Conservation (phyloP, 1,284 basidiomycete species). For the Apiotrichum gracile region DNA sequence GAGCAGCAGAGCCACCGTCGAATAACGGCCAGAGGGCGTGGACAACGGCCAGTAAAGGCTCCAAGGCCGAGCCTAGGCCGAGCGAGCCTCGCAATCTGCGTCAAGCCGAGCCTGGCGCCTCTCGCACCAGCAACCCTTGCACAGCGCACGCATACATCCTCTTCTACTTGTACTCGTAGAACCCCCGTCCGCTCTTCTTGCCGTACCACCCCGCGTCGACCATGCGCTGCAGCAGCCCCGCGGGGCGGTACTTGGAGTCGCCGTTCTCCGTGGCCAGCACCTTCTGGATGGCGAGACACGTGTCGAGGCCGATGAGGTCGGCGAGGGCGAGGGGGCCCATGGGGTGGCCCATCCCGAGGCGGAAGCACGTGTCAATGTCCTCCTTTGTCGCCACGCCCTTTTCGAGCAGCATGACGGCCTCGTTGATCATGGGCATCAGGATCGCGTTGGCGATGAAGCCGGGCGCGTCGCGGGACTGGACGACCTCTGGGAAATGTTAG, state of each 20-base stretch:
- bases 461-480: constrained; percentile 79
- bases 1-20: too few relatives aligned
- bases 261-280: constrained; percentile 81
- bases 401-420: constrained; percentile 89
- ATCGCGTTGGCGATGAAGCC: constrained; percentile 56
- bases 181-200: constrained; percentile 66
- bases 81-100: too few relatives aligned
- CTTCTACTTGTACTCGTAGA: constrained; percentile 59
- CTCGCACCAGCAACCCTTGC: too few relatives aligned
- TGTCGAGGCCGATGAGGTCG: constrained; percentile 87
- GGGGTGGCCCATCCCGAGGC: constrained; percentile 90
- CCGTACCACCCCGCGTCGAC: constrained; percentile 94
- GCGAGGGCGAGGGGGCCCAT: constrained; percentile 87
- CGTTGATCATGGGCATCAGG: constrained; percentile 50
- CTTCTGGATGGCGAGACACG: constrained; percentile 82
- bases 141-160: too few relatives aligned
- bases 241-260: constrained; percentile 96
- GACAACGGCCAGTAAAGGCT: too few relatives aligned
- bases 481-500: constrained; percentile 59
- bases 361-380: constrained; percentile 91
- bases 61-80: too few relatives aligned
- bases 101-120: too few relatives aligned
- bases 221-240: constrained; percentile 84
- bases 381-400: constrained; percentile 85
- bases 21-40: too few relatives aligned